phyloP scores from a whole-genome alignment of 176 grass and related monocot genomes.

The Areca catechu region DNA sequence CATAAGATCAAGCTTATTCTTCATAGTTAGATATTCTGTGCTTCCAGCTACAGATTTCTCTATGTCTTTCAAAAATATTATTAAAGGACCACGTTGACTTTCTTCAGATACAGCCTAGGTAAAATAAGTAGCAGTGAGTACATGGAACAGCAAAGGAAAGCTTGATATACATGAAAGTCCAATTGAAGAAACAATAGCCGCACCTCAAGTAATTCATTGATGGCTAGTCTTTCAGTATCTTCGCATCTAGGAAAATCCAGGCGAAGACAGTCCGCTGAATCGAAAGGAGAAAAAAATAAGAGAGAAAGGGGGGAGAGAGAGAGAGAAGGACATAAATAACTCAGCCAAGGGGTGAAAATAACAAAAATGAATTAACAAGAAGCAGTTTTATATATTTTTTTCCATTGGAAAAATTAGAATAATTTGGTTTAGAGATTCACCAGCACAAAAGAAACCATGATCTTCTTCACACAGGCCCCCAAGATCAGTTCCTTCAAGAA shows the following conservation, averaged over 20 bases:
- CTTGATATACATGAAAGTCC: neutral
- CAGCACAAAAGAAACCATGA: slow-evolving; percentile 21
- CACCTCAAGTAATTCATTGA: slow-evolving; percentile 84
- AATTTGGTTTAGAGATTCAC: neutral
- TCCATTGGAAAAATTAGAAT: neutral
- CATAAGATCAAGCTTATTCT: slow-evolving; percentile 58
- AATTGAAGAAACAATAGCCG: slow-evolving; percentile 10
- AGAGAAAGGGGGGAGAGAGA: neutral
- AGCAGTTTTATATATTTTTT: neutral
- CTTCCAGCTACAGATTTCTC: slow-evolving; percentile 73
- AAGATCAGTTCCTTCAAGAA: slow-evolving; percentile 16
- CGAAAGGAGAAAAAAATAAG: slow-evolving; percentile 5
- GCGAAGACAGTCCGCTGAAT: slow-evolving; percentile 69
- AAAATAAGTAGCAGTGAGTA: slow-evolving; percentile 18
- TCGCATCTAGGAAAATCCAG: slow-evolving; percentile 64
- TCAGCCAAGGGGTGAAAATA: neutral
- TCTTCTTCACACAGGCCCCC: slow-evolving; percentile 19
- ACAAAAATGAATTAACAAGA: neutral
- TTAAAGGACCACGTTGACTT: slow-evolving; percentile 45
- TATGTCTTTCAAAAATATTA: slow-evolving; percentile 77
- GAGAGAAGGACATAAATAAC: too few relatives aligned
- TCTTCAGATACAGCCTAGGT: slow-evolving; percentile 73
- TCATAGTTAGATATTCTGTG: slow-evolving; percentile 59
- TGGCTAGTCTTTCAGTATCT: slow-evolving; percentile 60
- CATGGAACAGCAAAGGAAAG: slow-evolving; percentile 6